Base-by-base conservation (phyloP, 208 protist genomes). In the Herpetomonas samuelpessoai region DNA sequence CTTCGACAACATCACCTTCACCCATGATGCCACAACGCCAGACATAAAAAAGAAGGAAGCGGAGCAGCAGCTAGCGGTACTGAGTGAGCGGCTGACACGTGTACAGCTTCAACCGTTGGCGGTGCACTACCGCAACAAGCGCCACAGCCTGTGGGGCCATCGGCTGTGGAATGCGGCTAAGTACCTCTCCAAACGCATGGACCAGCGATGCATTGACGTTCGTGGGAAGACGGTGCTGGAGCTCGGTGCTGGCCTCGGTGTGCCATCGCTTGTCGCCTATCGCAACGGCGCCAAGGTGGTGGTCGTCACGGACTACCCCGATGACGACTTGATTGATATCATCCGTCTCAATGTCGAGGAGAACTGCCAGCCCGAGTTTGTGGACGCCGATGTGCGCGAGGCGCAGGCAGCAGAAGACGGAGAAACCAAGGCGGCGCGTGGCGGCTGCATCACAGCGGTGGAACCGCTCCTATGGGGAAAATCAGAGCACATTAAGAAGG, bases 181-280 rank as follows among this genome's bases (percentile, higher is more conserved):
- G 77, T 95, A 95, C 62, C 50, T 95, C 24, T 74, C 81, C 12
- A 95, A 95, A 75, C 82, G 81, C 46, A 95, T 95, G 70, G 88
- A 95, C 52, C 65, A 77, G 52, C 62, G 68, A 2, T 56, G 75
- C 28, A 92, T 93, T 54, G 74, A 88, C 55, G 83, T 92, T 39
- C 63, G 66, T n/a, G 69, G 62, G 16, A 88, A 88, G 65, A 50
- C 62, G 0, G 86, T 96, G 45, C 74, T 96, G 31, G 86, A 96
- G 72, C 83, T 96, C 28, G 90, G 90, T 9, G 90, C 90, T 2
- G 90, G 90, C 2, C 81, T 96, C 18, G 90, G 86, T 19, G 76
- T 93, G 52, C 90, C 90, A 28, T 71, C 84, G 3, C 52, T 96
- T 3, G 79, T 66, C 1, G 83, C 90, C 0, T 92, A 69, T 54